Evolutionary conservation across 2,329 filamentous ascomycete genomes (phyloP).

Genomic region (Hypoxylon sp.): DNA sequence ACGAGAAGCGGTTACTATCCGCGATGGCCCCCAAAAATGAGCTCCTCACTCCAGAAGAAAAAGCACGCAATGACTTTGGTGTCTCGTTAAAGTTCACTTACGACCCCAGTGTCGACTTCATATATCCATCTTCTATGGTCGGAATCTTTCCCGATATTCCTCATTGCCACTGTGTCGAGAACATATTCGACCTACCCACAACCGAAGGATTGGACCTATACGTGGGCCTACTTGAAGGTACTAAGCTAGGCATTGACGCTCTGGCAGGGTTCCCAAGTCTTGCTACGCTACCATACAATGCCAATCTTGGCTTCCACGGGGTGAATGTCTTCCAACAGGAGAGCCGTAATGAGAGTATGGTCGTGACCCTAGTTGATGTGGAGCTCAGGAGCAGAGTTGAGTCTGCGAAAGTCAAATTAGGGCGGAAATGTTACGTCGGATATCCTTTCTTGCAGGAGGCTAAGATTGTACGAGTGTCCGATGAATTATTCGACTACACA

Average conservation of each 20-base stretch:
- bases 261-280: constrained; percentile 94
- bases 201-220: constrained; percentile 91
- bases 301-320: constrained; percentile 85
- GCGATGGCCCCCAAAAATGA: constrained; percentile 91
- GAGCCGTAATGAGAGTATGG: constrained; percentile 96
- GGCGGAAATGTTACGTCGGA: constrained; percentile 88
- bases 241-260: constrained; percentile 84
- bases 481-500: constrained; percentile 92
- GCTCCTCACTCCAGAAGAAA: constrained; percentile 82
- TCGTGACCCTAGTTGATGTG: constrained; percentile 84
- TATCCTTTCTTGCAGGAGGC: constrained; percentile 97
- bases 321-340: constrained; percentile 97
- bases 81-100: constrained; percentile 95
- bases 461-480: constrained; percentile 88
- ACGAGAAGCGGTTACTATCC: constrained; percentile 85
- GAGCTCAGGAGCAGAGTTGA: constrained; percentile 79
- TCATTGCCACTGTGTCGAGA: constrained; percentile 92
- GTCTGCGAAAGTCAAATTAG: constrained; percentile 82
- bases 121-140: constrained; percentile 88
- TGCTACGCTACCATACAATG: constrained; percentile 86
- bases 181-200: constrained; percentile 93
- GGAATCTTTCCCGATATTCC: constrained; percentile 92
- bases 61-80: constrained; percentile 88
- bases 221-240: constrained; percentile 86
- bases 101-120: constrained; percentile 80